Base-by-base conservation (phyloP, 176 grass and related monocot genomes). In the Eleusine coracana region DNA sequence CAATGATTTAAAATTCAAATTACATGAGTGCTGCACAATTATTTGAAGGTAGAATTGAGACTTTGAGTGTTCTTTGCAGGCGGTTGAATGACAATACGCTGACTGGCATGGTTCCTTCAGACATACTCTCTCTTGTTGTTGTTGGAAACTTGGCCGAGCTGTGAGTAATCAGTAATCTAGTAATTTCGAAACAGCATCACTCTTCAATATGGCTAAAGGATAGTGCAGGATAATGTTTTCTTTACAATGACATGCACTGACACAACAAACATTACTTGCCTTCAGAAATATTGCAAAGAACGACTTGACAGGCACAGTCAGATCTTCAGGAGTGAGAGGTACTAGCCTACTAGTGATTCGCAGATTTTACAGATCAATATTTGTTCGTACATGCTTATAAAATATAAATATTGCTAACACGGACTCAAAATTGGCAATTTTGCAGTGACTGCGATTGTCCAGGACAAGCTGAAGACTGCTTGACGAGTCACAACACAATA, bases 231-330 rank as follows among this genome's bases (percentile, higher is more conserved):
- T 23, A 17, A 28, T 37, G 4, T 25, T 77, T 2, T 67, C 40
- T 56, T 3, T n/a, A 7, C 28, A 37, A 6, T 58, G 37, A n/a
- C 18, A 29, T 73, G 9, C 1, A 18, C 14, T 77, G 56, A 82
- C 60, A 46, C 31, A 56, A 68, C 4, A 48, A 75, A 55, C 58
- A 46, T 28, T 12, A 16, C 58, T 4, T 86, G 10, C 3, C 10
- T 28, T 25, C 78, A 89, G 88, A 78, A 89, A 89, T 72, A 75
- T 89, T 50, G 83, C 37, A 7, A 12, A 65, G 9, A 89, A 89
- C 56, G 27, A 82, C 63, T 2, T 89, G 38, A 16, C 5, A 0
- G 78, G 88, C 16, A 89, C 83, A 50, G 56, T 66, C 14, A 66
- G 27, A 71, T 89, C 83, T 66, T 40, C 72, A 49, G 16, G 16